Evolutionary conservation across 441 rosid genomes (phyloP), one percentile per base, ranked within the genome.

Genomic region (Macaranga tanarius): DNA sequence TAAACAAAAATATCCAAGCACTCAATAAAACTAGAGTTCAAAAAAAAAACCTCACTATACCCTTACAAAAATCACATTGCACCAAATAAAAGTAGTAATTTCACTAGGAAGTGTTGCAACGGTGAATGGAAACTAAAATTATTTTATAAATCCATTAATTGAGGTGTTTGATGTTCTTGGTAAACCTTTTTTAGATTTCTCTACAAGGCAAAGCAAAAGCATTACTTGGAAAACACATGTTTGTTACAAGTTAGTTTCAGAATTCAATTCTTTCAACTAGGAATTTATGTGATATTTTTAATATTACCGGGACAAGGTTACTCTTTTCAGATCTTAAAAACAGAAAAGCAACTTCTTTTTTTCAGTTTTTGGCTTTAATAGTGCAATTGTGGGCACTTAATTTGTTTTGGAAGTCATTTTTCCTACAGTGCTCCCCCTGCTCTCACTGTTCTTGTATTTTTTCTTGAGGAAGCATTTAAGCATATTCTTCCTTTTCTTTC

Each of bases 391-490:
- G 8, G 61, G 19, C 5, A 9, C 6, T 44, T 44, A 42, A 63
- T 63, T 40, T 17, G 7, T 25, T 63, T 40, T 42, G 17, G n/a
- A n/a, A 63, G 48, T 19, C 16, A 67, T 50, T 0, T 42, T 8
- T 7, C 59, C 45, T 10, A 50, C 12, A 67, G 1, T 22, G 3
- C 70, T 5, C 45, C 47, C 48, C 4, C 22, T 25, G 31, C 59
- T 67, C 59, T 28, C 50, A 48, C 44, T 66, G 22, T 28, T 50
- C 70, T 67, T 25, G 17, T 25, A 63, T 34, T 28, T 66, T 51
- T 26, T 51, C 59, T 67, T 16, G 15, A 67, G n/a, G 12, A 45
- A 66, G 16, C 38, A 52, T n/a, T 31, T n/a, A 31, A 67, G 19
- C 19, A 47, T 47, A 13, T 47, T 47, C 44, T n/a, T 66, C 17